Percentiles rank a stretch among this genome's conserved stretches.
Conservation (phyloP, 805 yeast species). For the Kockiozyma suomiensis region DNA sequence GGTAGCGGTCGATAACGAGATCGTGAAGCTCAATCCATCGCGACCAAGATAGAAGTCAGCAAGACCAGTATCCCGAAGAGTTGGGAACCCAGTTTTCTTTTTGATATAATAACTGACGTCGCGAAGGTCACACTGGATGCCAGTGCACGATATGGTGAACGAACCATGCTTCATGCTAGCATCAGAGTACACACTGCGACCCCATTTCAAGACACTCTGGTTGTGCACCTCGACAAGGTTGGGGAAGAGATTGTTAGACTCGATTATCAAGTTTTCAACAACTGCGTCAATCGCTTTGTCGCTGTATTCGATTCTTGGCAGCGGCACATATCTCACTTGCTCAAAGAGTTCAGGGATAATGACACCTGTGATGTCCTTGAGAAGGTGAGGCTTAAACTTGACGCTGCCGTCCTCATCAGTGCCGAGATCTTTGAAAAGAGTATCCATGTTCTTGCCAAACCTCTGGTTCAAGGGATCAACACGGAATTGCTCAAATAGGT, state of each 20-base stretch:
- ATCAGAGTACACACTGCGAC: conserved; percentile 9
- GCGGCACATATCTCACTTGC: conserved; percentile 26
- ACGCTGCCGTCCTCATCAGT: conserved; percentile 13
- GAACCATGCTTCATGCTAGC: conserved; percentile 8
- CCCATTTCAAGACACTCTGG: conserved; percentile 23
- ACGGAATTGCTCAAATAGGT: conserved; percentile 17
- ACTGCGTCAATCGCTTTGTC: conserved; percentile 29
- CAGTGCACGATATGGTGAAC: conserved; percentile 18
- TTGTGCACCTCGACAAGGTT: conserved; percentile 29
- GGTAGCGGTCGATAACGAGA: conserved; percentile 19
- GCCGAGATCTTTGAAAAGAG: conserved; percentile 18
- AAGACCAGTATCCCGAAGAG: conserved; percentile 27
- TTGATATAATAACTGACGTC: conserved; percentile 30
- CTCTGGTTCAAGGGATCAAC: conserved; percentile 24
- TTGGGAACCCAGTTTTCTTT: conserved; percentile 28
- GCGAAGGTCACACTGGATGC: conserved; percentile 25
- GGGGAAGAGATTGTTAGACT: conserved; percentile 27
- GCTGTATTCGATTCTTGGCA: conserved; percentile 32
- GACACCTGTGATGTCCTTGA: conserved; percentile 23
- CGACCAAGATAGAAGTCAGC: conserved; percentile 30
- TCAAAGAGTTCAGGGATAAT: conserved; percentile 23
- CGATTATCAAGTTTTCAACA: conserved; percentile 29
- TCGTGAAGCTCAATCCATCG: conserved; percentile 18
- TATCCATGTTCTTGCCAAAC: conserved; percentile 15
- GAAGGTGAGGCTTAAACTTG: conserved; percentile 12